Conservation (phyloP, 1,284 basidiomycete species). For the Malassezia globosa region DNA sequence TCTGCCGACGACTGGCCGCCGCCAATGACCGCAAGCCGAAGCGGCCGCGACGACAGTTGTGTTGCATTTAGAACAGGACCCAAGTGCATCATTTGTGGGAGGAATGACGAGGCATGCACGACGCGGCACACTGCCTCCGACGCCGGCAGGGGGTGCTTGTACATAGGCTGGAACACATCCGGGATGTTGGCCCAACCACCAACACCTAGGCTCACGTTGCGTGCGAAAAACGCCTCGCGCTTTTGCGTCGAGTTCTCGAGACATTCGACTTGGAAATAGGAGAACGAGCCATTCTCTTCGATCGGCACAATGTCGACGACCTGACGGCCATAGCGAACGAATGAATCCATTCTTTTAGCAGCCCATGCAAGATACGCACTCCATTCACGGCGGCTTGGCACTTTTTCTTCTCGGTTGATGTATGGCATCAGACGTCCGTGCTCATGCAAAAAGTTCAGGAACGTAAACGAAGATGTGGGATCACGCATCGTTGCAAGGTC, state of each 20-base stretch:
- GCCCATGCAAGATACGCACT: slow-evolving; percentile 45
- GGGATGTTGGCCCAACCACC: slow-evolving; percentile 37
- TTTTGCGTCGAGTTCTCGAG: slow-evolving; percentile 17
- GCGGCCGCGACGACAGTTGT: slow-evolving; percentile 19
- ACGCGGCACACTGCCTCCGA: slow-evolving; percentile 19
- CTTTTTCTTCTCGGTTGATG: slow-evolving; percentile 43
- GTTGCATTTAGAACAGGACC: slow-evolving; percentile 23
- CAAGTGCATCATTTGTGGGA: slow-evolving; percentile 30
- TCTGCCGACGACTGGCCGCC: slow-evolving; percentile 43
- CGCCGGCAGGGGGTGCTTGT: slow-evolving; percentile 15
- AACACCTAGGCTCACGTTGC: slow-evolving; percentile 37
- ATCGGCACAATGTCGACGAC: slow-evolving; percentile 36
- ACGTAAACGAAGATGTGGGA: slow-evolving; percentile 41
- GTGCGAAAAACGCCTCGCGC: slow-evolving; percentile 19
- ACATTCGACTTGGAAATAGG: slow-evolving; percentile 23
- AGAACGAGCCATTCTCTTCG: slow-evolving; percentile 17
- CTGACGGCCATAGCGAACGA: slow-evolving; percentile 31
- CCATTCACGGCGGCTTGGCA: slow-evolving; percentile 44
- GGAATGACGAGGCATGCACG: slow-evolving; percentile 36
- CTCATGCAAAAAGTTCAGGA: slow-evolving; percentile 43
- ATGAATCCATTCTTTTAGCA: slow-evolving; percentile 33
- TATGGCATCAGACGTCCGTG: slow-evolving; percentile 36
- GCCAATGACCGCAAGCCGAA: slow-evolving; percentile 41
- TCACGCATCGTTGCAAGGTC: slow-evolving; percentile 45
- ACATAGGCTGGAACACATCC: slow-evolving; percentile 22